Base-by-base conservation (phyloP, 75 land plant species). In the Chamaecyparis obtusa region DNA sequence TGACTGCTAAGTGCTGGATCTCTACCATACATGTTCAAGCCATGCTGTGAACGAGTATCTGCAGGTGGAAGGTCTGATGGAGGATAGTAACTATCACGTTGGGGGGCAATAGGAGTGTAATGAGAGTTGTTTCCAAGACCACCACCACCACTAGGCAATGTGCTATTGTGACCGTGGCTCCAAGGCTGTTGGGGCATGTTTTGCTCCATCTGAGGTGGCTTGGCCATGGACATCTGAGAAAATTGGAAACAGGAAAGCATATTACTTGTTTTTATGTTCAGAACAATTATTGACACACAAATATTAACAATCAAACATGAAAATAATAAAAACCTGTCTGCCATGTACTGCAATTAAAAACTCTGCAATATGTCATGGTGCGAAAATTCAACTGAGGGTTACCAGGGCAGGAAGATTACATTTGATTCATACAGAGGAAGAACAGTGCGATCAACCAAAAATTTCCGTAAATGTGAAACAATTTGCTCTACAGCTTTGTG, bases 401-500 rank as follows among this genome's bases (percentile, higher is more conserved):
- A 86, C 17, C 32, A 77, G 85, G 8, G n/a, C 41, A 64, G 87
- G 32, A 88, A 75, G 76, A 60, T 87, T 88, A 88, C 90, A 89
- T 88, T 88, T 24, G 84, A 24, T 49, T 89, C 90, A 78, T 84
- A 89, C 48, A 89, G 27, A 57, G 88, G 90, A 30, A 89, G 90
- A 39, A 89, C 89, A 27, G 84, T 82, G 37, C 86, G 86, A 88
- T 89, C 90, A 36, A 89, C 90, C 32, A 89, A 69, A 43, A 88
- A 89, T 39, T 89, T 89, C 43, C 90, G 69, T 39, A 89, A 77
- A 75, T 88, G 90, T 19, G 85, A 71, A 21, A 76, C 89, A 35
- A 88, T 89, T 71, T 83, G 86, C 49, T 89, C 90, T 49, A 89
- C 41, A 21, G 90, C 90, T 87, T 89, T 89, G 35, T 88, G 90